A percentile compares a stretch with the other conserved stretches of the same genome.
These are phyloP conservation scores for Nemania serpens DNA, from an alignment of 2,329 filamentous ascomycete species.

Conservation along the genomic window DNA sequence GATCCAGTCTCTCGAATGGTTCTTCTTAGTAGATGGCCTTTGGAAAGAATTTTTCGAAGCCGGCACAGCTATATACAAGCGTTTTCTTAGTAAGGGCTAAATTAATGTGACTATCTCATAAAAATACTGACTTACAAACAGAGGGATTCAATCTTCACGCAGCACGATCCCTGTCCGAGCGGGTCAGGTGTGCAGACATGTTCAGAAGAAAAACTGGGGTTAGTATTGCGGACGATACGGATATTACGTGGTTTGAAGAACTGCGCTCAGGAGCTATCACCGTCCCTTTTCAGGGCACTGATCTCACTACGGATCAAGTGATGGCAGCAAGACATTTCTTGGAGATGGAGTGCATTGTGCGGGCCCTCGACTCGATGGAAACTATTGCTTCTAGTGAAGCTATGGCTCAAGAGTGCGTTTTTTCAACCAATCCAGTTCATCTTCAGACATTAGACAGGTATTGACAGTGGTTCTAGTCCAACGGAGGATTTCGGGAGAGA, in stretches of 20 bases:
- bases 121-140: conserved; percentile 35
- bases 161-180: conserved; percentile 57
- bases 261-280: conserved; percentile 31
- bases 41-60: conserved; percentile 72
- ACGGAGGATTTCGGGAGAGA: conserved; percentile 45
- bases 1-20: conserved; percentile 84
- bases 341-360: conserved; percentile 70
- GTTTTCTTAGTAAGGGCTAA: conserved; percentile 74
- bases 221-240: conserved; percentile 41
- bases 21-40: conserved; percentile 72
- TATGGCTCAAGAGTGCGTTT: conserved; percentile 58
- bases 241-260: conserved; percentile 41
- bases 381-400: conserved; percentile 63
- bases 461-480: conserved; percentile 42
- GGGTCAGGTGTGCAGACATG: conserved; percentile 56
- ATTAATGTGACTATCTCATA: not conserved
- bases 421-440: conserved; percentile 19
- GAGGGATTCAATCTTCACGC: conserved; percentile 58
- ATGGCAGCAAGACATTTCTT: conserved; percentile 63
- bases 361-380: conserved; percentile 70
- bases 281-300: conserved; percentile 41
- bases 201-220: conserved; percentile 46
- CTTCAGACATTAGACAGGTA: not conserved
- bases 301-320: conserved; percentile 49
- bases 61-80: conserved; percentile 76